phyloP scores from a whole-genome alignment of 2,329 filamentous ascomycete species.

The Arachnomyces sp. region DNA sequence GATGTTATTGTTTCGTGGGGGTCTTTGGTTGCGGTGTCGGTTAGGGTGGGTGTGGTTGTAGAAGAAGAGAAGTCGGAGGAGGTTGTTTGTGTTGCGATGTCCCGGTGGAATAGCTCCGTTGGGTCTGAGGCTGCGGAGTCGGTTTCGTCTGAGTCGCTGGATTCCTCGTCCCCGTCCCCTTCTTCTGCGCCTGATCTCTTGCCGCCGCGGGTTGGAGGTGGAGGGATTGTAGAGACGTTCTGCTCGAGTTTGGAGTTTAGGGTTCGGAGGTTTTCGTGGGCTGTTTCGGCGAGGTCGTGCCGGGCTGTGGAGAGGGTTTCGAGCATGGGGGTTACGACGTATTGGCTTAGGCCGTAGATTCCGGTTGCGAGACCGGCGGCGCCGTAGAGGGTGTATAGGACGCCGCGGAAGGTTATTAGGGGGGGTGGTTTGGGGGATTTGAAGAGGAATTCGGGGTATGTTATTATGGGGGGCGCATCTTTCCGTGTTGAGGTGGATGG shows the following conservation, averaged over 20 bases:
- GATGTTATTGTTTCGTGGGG: conserved; percentile 2
- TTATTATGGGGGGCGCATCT: conserved; percentile 54
- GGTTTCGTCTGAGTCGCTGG: conserved; percentile 42
- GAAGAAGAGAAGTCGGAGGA: conserved; percentile 26
- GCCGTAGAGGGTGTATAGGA: conserved; percentile 50
- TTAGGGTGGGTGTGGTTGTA: conserved; percentile 11
- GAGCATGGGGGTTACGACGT: conserved; percentile 51
- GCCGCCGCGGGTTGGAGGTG: conserved; percentile 21
- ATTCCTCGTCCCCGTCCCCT: conserved; percentile 33
- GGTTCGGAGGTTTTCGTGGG: conserved; percentile 43
- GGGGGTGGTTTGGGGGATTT: conserved; percentile 52
- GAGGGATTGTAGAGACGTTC: conserved; percentile 46
- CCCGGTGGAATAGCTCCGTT: conserved; percentile 56
- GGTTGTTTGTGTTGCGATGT: conserved; percentile 55
- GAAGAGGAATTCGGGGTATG: conserved; percentile 58
- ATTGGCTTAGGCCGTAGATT: conserved; percentile 52
- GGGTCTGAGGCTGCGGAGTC: conserved; percentile 49
- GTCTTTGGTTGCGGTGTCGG: conserved; percentile 13
- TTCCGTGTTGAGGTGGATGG: conserved; percentile 19
- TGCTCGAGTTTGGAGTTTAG: conserved; percentile 49
- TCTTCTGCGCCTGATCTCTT: conserved; percentile 14
- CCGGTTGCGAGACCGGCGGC: conserved; percentile 47
- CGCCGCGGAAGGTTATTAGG: conserved; percentile 49
- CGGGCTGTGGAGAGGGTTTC: conserved; percentile 46
- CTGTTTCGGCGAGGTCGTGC: conserved; percentile 49